Percentiles rank a stretch among this genome's conserved stretches.
These are phyloP conservation scores for Fusarium sp. DNA, from an alignment of 2,329 filamentous ascomycete genomes.

Conservation along the genomic window DNA sequence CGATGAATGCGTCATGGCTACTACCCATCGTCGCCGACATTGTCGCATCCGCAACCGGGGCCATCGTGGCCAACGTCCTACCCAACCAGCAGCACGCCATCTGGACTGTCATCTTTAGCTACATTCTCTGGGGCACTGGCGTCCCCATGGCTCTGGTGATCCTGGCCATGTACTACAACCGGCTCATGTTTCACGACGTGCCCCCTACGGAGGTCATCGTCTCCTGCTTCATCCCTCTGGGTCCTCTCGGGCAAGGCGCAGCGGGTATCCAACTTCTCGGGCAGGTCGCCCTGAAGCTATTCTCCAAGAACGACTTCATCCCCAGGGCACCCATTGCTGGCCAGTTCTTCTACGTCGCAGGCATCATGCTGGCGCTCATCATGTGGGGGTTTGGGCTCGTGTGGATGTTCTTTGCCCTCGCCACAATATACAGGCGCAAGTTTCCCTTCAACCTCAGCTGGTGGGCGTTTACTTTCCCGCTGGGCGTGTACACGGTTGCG, in stretches of 20 bases:
- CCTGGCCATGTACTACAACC: conserved; percentile 74
- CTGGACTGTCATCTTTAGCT: conserved; percentile 70
- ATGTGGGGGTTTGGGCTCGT: conserved; percentile 55
- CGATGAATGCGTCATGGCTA: conserved; percentile 73
- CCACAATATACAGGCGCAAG: conserved; percentile 46
- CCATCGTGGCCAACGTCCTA: conserved; percentile 70
- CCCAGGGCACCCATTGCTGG: conserved; percentile 64
- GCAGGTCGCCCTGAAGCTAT: conserved; percentile 54
- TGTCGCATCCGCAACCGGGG: conserved; percentile 72
- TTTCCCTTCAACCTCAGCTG: conserved; percentile 58
- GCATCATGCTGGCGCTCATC: conserved; percentile 56
- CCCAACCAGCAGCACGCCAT: conserved; percentile 65
- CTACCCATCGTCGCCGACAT: conserved; percentile 75
- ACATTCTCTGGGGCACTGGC: conserved; percentile 74
- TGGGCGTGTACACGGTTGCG: conserved; percentile 54
- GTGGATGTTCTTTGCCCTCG: conserved; percentile 54
- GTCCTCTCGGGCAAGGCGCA: conserved; percentile 74
- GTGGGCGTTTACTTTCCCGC: conserved; percentile 59
- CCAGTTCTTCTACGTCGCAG: conserved; percentile 69
- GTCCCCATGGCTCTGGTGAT: conserved; percentile 67
- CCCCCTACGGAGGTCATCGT: conserved; percentile 74
- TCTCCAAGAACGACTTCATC: conserved; percentile 51
- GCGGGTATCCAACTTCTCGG: conserved; percentile 65
- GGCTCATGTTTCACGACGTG: conserved; percentile 72
- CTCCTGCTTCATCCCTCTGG: conserved; percentile 74